Evolutionary conservation across 805 yeast species (phyloP), one percentile per base, ranked within the genome.

Genomic region (Wickerhamiella slavikovae): DNA sequence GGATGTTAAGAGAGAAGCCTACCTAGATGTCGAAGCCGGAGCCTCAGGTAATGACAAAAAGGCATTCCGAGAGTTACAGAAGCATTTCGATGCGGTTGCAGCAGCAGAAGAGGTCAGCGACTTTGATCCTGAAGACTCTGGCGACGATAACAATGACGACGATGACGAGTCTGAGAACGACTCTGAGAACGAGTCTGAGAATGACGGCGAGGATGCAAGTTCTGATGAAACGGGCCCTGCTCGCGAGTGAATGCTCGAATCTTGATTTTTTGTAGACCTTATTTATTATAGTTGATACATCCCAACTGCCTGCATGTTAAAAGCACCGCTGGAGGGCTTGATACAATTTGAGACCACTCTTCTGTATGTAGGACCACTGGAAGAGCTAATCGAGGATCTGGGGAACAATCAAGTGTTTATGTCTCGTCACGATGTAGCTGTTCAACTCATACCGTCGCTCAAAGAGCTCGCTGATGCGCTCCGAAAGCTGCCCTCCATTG

Each of bases 21-120:
- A 66, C 35, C 60, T 89, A 39, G 99, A 89, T 54, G 63, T 69
- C n/a, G 68, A 72, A 38, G 91, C 89, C 2, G 73, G 75, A 43
- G 98, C 98, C 1, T 79, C 93, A 1, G 99, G 99, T 1, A 80
- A 64, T 33, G 60, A 61, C 36, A 66, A 66, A 42, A 66, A 66
- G 47, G 63, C 62, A 39, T 55, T 62, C 13, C 61, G 64, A 42
- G 83, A 75, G 31, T 59, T 82, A 41, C 94, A 82, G 48, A 62
- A 58, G 23, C 93, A 93, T 2, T 69, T 82, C 29, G 62, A 64
- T 22, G 55, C 42, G 9, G 47, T 49, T 11, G 38, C 49, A 22
- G 54, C 47, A 31, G 40, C 38, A 21, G 52, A 49, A 9, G 47
- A 51, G 12, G 44, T 41, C 12, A 48, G 41, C 4, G 40, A 44